Conservation (phyloP, 495 filamentous ascomycete species). For the Hypoxylon crocopeplum region DNA sequence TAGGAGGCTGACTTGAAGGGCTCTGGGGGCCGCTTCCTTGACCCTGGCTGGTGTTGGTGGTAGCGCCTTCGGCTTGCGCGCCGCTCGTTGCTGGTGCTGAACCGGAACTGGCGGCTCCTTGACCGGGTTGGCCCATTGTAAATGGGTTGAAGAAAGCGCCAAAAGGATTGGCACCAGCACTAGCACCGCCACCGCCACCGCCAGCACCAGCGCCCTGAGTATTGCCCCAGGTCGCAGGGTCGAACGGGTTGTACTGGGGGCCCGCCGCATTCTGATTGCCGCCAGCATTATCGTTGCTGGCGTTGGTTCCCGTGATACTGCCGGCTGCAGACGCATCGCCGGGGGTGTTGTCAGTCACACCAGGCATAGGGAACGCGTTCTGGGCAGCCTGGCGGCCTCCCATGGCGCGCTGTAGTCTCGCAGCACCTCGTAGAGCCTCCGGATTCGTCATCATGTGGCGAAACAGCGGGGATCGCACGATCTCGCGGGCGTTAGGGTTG, state of each 20-base stretch:
- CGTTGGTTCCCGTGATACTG: slow-evolving; percentile 26
- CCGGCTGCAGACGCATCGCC: slow-evolving; percentile 42
- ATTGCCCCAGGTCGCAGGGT: slow-evolving; percentile 34
- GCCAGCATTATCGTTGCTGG: slow-evolving; percentile 24
- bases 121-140: slow-evolving; percentile 18
- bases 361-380: slow-evolving; percentile 84
- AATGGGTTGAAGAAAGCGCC: slow-evolving; percentile 66
- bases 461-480: slow-evolving; percentile 85
- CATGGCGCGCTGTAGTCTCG: slow-evolving; percentile 78
- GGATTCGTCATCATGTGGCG: slow-evolving; percentile 97
- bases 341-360: slow-evolving; percentile 76
- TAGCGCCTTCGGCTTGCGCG: slow-evolving; percentile 5
- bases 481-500: slow-evolving; percentile 80
- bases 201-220: slow-evolving; percentile 33
- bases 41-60: slow-evolving; percentile 25
- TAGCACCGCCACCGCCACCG: slow-evolving; percentile 34
- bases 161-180: slow-evolving; percentile 70
- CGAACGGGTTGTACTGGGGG: slow-evolving; percentile 52
- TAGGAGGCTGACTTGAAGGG: slow-evolving; percentile 37
- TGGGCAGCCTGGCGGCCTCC: slow-evolving; percentile 54
- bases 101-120: slow-evolving; percentile 35
- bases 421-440: slow-evolving; percentile 76
- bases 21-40: slow-evolving; percentile 30
- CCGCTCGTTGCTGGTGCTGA: slow-evolving; percentile 14
- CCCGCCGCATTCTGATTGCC: slow-evolving; percentile 29